Evolutionary conservation across 1,139 yeast species (phyloP).

Genomic region (Magnusiomyces ingens): DNA sequence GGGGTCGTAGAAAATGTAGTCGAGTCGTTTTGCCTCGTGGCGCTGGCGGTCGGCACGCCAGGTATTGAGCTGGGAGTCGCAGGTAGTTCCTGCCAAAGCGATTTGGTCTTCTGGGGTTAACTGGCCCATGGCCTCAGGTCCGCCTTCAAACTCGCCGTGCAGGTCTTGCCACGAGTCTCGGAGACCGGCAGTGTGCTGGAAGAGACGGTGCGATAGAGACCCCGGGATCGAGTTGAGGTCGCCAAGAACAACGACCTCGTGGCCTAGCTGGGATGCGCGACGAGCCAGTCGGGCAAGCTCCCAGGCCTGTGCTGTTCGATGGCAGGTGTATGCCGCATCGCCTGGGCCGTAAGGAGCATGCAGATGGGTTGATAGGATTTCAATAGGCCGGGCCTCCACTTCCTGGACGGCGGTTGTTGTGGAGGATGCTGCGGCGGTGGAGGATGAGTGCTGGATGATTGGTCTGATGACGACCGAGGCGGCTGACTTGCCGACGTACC

Average conservation of each 20-base stretch:
- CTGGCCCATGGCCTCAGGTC: conserved; percentile 35
- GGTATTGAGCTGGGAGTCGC: conserved; percentile 80
- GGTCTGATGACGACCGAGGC: conserved; percentile 67
- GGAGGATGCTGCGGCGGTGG: conserved; percentile 23
- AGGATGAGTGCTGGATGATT: conserved; percentile 27
- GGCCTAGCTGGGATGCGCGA: conserved; percentile 63
- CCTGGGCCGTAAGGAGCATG: conserved; percentile 95
- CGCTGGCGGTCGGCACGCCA: conserved; percentile 63
- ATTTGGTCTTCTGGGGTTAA: conserved; percentile 67
- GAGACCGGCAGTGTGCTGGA: conserved; percentile 63
- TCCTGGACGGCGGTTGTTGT: neutral
- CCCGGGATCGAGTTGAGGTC: conserved; percentile 88
- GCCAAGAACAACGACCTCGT: conserved; percentile 83
- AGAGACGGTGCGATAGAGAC: conserved; percentile 68
- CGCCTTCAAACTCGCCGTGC: conserved; percentile 42
- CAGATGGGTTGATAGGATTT: conserved; percentile 85
- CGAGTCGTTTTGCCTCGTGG: conserved; percentile 82
- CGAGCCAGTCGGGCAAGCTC: conserved; percentile 68
- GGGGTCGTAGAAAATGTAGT: conserved; percentile 75
- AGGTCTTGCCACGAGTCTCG: conserved; percentile 78
- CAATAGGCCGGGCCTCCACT: conserved; percentile 46
- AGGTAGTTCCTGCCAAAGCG: conserved; percentile 70
- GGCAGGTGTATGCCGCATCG: conserved; percentile 85
- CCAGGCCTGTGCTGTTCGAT: conserved; percentile 95
- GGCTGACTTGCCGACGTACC: conserved; percentile 92